These are phyloP conservation scores for Bipolaris bicolor DNA, from an alignment of 2,329 filamentous ascomycete genomes.

Conservation along the genomic window DNA sequence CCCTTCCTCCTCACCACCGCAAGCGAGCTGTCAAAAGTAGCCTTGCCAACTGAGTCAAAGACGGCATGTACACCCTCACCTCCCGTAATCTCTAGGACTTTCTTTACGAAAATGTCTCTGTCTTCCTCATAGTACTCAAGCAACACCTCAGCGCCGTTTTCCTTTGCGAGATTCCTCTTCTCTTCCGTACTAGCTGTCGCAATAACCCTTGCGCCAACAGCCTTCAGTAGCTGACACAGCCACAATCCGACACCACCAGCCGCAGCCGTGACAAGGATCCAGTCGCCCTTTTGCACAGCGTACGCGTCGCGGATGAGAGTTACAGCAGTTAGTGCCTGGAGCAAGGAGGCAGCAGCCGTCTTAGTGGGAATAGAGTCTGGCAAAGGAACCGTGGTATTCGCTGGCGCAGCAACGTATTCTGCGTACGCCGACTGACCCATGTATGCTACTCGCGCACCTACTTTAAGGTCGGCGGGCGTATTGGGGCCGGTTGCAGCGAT, in stretches of 20 bases:
- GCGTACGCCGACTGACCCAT: slow-evolving; percentile 64
- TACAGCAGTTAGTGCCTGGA: slow-evolving; percentile 84
- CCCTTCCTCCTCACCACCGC: slow-evolving; percentile 79
- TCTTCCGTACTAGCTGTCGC: slow-evolving; percentile 76
- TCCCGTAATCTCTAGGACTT: slow-evolving; percentile 72
- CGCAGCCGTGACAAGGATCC: slow-evolving; percentile 83
- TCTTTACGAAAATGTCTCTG: slow-evolving; percentile 44
- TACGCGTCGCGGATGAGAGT: slow-evolving; percentile 78
- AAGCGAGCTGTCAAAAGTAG: slow-evolving; percentile 80
- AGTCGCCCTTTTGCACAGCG: slow-evolving; percentile 74
- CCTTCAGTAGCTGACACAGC: slow-evolving; percentile 75
- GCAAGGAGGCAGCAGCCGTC: slow-evolving; percentile 69
- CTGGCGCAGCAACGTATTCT: slow-evolving; percentile 63
- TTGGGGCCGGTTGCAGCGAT: slow-evolving; percentile 67
- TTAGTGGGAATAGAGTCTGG: slow-evolving; percentile 67
- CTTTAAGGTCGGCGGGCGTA: slow-evolving; percentile 60
- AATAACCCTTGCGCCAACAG: slow-evolving; percentile 77
- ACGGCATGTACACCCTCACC: slow-evolving; percentile 77
- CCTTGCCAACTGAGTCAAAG: slow-evolving; percentile 85
- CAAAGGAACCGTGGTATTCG: slow-evolving; percentile 64
- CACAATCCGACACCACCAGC: slow-evolving; percentile 77
- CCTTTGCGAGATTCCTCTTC: slow-evolving; percentile 73
- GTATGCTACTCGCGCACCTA: slow-evolving; percentile 76
- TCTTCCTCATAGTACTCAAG: slow-evolving; percentile 71
- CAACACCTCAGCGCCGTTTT: slow-evolving; percentile 72